Evolutionary conservation across 2,329 filamentous ascomycete genomes (phyloP).

Genomic region (Fusarium sp.): DNA sequence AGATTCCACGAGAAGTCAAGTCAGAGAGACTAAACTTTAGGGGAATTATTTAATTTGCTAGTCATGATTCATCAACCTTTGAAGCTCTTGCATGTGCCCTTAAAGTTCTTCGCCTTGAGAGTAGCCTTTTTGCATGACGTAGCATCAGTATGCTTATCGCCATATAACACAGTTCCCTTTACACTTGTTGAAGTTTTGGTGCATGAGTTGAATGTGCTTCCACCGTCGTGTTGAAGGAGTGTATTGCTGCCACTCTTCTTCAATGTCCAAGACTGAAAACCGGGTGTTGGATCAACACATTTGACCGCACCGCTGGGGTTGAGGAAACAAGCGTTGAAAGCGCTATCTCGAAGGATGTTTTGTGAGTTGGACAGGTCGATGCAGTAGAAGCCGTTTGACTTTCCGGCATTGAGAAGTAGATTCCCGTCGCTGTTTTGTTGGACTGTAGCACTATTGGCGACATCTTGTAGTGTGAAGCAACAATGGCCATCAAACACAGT

Average conservation of each 20-base stretch:
- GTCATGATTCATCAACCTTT: neutral
- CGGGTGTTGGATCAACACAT: conserved; percentile 49
- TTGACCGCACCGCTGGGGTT: conserved; percentile 41
- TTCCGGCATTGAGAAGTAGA: conserved; percentile 42
- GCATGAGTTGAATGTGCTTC: conserved; percentile 43
- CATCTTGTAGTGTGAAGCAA: conserved; percentile 49
- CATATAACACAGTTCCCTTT: conserved; percentile 42
- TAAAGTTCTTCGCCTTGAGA: conserved; percentile 41
- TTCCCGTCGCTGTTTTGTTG: conserved; percentile 45
- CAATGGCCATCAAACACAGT: conserved; percentile 41
- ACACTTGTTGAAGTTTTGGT: conserved; percentile 24
- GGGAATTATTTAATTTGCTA: neutral
- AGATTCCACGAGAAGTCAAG: neutral
- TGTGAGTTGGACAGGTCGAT: conserved; percentile 41
- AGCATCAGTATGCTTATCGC: conserved; percentile 23
- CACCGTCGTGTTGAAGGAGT: conserved; percentile 42
- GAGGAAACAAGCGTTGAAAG: conserved; percentile 50
- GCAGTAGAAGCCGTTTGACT: conserved; percentile 47
- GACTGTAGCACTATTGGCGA: conserved; percentile 36
- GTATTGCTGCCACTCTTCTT: conserved; percentile 32
- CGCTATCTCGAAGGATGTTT: conserved; percentile 44
- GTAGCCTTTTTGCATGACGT: conserved; percentile 40
- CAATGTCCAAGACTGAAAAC: conserved; percentile 45
- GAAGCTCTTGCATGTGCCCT: conserved; percentile 43
- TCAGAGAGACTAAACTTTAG: neutral